These are phyloP conservation scores for Chaetomium fimeti DNA, from an alignment of 495 filamentous ascomycete species.

Conservation along the genomic window DNA sequence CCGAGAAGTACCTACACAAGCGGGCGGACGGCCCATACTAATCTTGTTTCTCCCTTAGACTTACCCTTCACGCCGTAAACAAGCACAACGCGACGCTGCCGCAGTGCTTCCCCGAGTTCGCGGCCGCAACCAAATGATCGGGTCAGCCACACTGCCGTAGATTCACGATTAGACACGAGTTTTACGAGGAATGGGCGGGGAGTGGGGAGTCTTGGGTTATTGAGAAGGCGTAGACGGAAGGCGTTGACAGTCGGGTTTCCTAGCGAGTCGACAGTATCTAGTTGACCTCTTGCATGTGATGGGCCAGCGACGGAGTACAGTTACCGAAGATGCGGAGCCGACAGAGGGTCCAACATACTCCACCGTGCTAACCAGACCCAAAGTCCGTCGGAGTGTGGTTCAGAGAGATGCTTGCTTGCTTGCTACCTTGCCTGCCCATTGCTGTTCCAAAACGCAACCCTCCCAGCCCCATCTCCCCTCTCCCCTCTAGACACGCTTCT, in stretches of 20 bases:
- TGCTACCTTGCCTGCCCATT: not conserved
- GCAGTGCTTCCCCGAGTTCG: conserved; percentile 55
- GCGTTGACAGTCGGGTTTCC: conserved; percentile 16
- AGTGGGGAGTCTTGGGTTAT: not conserved
- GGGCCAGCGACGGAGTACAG: not conserved
- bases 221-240: conserved; percentile 15
- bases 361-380: not conserved
- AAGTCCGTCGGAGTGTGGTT: not conserved
- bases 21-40: not conserved
- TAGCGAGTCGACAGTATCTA: not conserved
- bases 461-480: conserved; percentile 23
- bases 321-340: not conserved
- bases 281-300: not conserved
- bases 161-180: conserved; percentile 16
- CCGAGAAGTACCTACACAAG: not conserved
- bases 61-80: conserved; percentile 54
- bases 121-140: conserved; percentile 23
- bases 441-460: not conserved
- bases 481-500: too few species aligned
- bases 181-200: conserved; percentile 14
- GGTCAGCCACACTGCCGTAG: not conserved
- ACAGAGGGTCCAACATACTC: not conserved
- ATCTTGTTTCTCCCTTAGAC: conserved; percentile 27
- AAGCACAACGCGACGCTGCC: conserved; percentile 54
- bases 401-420: conserved; percentile 2